Percentiles rank a stretch among this genome's conserved stretches.
phyloP scores from a whole-genome alignment of 2,329 filamentous ascomycete genomes.

The Colletotrichum chlorophyti region DNA sequence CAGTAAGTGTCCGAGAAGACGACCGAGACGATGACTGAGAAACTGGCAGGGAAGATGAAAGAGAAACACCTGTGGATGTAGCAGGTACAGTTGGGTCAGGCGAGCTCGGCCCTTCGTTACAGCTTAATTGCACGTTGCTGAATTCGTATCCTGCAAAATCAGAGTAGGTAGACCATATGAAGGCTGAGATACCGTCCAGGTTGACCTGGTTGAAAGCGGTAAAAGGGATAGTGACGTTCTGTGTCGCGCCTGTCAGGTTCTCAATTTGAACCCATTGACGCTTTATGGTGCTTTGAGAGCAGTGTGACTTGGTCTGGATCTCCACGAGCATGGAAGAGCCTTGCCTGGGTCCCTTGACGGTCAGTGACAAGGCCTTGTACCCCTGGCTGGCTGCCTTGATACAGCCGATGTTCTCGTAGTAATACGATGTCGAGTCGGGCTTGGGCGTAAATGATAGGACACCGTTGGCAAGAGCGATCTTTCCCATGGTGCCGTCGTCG shows the following conservation, averaged over 20 bases:
- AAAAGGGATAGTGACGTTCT: conserved; percentile 59
- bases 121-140: conserved; percentile 17
- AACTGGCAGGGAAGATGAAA: background rate
- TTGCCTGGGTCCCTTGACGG: conserved; percentile 32
- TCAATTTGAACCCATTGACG: conserved; percentile 43
- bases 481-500: conserved; percentile 56
- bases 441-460: conserved; percentile 57
- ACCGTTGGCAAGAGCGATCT: conserved; percentile 45
- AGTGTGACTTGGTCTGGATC: conserved; percentile 43
- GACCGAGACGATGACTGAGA: background rate
- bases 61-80: background rate
- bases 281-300: conserved; percentile 54
- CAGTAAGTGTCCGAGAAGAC: background rate
- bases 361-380: conserved; percentile 50
- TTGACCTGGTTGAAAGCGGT: conserved; percentile 24
- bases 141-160: conserved; percentile 5
- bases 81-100: background rate
- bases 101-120: background rate
- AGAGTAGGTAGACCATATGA: conserved; percentile 24
- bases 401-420: conserved; percentile 60
- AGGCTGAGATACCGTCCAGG: conserved; percentile 14
- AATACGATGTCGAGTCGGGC: conserved; percentile 50
- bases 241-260: conserved; percentile 54
- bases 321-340: conserved; percentile 24
- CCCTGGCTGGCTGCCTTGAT: conserved; percentile 49